Conservation (phyloP, 768 basidiomycete species). For the Rhizopogon roseolus region DNA sequence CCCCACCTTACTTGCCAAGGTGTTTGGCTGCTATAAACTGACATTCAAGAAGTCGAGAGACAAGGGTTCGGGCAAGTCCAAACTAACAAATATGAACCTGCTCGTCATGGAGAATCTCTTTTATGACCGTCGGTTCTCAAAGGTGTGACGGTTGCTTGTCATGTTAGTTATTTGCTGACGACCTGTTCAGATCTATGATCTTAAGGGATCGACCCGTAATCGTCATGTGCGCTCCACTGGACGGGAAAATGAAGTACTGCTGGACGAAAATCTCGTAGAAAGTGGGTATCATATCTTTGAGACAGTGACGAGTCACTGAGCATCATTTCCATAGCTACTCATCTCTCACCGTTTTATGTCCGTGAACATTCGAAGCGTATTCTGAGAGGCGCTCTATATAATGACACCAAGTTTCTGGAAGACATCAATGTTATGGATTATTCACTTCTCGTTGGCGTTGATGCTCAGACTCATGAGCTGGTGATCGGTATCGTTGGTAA, state of each 20-base stretch:
- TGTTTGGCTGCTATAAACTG: conserved; percentile 95
- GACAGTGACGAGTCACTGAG: neutral
- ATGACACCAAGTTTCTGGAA: conserved; percentile 92
- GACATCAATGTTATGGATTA: conserved; percentile 98
- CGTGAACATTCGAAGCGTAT: conserved; percentile 97
- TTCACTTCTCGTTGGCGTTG: conserved; percentile 94
- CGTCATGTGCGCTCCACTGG: conserved; percentile 90
- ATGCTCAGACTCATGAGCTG: conserved; percentile 82
- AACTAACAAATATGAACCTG: conserved; percentile 89
- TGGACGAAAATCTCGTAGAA: conserved; percentile 95
- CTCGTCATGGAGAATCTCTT: conserved; percentile 98
- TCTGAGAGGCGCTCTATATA: conserved; percentile 83
- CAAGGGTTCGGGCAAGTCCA: conserved; percentile 56
- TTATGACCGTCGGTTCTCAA: conserved; percentile 86
- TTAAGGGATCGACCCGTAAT: conserved; percentile 95
- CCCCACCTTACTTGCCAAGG: conserved; percentile 91
- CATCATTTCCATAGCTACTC: conserved; percentile 52
- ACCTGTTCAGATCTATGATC: conserved; percentile 76
- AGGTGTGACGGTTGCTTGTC: conserved; percentile 39
- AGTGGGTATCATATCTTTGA: conserved; percentile 40
- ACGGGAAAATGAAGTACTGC: conserved; percentile 85
- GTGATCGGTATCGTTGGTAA: conserved; percentile 94
- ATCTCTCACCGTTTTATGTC: conserved; percentile 86
- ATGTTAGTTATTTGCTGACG: conserved; percentile 2
- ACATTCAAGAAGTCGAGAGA: conserved; percentile 82